Evolutionary conservation across 139 green algal genomes (phyloP), one percentile per base, ranked within the genome.

Genomic region (Chara braunii): DNA sequence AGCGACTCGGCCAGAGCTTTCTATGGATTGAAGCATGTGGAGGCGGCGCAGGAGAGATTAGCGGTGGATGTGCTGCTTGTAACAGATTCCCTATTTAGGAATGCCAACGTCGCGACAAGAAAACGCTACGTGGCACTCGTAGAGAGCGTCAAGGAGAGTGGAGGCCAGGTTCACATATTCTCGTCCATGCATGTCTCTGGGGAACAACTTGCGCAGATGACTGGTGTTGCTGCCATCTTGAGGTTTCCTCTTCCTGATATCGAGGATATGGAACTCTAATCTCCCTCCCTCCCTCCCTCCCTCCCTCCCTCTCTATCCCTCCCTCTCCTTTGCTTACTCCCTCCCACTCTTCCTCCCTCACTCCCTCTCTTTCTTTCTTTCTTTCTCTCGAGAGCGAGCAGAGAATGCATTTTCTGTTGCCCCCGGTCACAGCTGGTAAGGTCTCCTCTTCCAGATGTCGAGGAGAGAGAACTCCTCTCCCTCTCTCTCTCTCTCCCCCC

Each of bases 1-100:
- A 40, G 63, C 0, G 61, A 70, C 51, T 69, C 61, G 5, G 24
- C 61, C 2, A 4, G 61, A 0, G 92, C 92, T 1, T 96, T 97
- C 62, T 98, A 97, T 59, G 92, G 92, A 1, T 89, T 89, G 1
- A 80, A 82, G 3, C 85, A 91, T 68, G 82, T 92, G 22, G 29
- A 54, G 2, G 86, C 85, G 2, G 86, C 86, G 3, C 68, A 83
- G 33, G 86, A 89, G 67, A 51, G 83, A 40, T 74, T 78, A 0
- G 90, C 91, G 23, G 88, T 97, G 29, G 79, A 92, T 70, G 85
- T 79, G 14, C 66, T 92, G 40, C 74, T 92, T n/a, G 70, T 91
- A 54, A 72, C 81, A 26, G 89, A 96, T 79, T 80, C 67, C 31
- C 74, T 97, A 12, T 95, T 57, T 40, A 14, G 53, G 52, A 74